Evolutionary conservation across 2,329 filamentous ascomycete species (phyloP).

Genomic region (Zasmidium citrigriseum): DNA sequence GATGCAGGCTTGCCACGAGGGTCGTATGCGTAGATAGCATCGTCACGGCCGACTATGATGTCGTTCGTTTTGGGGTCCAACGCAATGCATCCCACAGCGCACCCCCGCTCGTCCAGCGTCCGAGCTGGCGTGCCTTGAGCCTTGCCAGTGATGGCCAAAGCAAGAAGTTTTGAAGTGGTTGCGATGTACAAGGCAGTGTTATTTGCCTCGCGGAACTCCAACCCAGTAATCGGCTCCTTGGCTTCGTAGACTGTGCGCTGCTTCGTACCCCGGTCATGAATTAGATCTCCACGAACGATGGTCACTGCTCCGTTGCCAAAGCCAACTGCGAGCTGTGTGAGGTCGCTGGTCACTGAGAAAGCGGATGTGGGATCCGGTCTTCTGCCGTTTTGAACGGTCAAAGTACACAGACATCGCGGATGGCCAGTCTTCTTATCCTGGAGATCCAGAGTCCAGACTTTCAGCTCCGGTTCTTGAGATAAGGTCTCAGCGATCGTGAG

Average conservation of each 20-base stretch:
- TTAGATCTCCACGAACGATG: conserved; percentile 87
- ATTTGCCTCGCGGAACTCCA: conserved; percentile 69
- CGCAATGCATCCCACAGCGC: conserved; percentile 93
- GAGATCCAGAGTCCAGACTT: conserved; percentile 97
- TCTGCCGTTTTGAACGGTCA: conserved; percentile 84
- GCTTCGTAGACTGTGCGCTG: conserved; percentile 96
- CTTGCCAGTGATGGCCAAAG: conserved; percentile 80
- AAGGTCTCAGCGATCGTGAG: conserved; percentile 88
- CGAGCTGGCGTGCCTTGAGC: conserved; percentile 88
- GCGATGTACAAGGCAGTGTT: conserved; percentile 85
- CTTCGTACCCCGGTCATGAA: conserved; percentile 91
- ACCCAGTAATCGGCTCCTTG: conserved; percentile 90
- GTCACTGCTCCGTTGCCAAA: conserved; percentile 96
- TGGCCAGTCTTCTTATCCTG: conserved; percentile 89
- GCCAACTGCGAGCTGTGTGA: conserved; percentile 90
- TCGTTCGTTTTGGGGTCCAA: conserved; percentile 77
- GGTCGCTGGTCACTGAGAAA: conserved; percentile 81
- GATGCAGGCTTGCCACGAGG: conserved; percentile 81
- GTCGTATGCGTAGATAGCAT: conserved; percentile 93
- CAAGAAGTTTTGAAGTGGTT: conserved; percentile 84
- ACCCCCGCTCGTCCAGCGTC: conserved; percentile 85
- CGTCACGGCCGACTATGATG: conserved; percentile 87
- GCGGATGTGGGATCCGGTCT: conserved; percentile 95
- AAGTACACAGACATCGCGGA: conserved; percentile 82
- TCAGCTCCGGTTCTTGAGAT: conserved; percentile 81